These are phyloP conservation scores for Rhodotorula graminis DNA, from an alignment of 768 basidiomycete genomes.

Conservation along the genomic window DNA sequence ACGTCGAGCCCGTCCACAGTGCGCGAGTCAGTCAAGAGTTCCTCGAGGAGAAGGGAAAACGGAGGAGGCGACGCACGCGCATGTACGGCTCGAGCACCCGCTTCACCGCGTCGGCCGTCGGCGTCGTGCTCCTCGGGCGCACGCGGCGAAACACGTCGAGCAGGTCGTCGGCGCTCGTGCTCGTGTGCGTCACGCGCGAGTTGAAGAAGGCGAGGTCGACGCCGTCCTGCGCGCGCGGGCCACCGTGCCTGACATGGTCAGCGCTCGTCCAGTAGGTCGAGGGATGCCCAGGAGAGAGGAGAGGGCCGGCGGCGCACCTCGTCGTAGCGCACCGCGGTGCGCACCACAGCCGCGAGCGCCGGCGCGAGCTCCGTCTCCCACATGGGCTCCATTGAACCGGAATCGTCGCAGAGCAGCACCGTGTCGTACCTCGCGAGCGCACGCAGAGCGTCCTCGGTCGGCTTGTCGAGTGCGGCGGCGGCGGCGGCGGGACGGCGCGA, in stretches of 20 bases:
- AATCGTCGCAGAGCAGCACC: neutral
- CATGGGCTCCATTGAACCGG: neutral
- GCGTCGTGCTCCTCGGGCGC: slow-evolving; percentile 31
- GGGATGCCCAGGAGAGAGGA: too few relatives aligned
- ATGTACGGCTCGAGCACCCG: slow-evolving; percentile 39
- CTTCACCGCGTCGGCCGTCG: slow-evolving; percentile 28
- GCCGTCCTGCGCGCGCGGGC: slow-evolving; percentile 9
- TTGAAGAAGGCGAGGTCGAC: slow-evolving; percentile 39
- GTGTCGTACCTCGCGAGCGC: neutral
- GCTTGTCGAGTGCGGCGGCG: neutral
- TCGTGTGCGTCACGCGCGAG: neutral
- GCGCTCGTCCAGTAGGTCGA: too few relatives aligned
- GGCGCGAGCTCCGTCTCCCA: neutral
- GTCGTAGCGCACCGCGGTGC: neutral
- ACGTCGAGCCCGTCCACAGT: too few relatives aligned
- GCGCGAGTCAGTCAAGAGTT: too few relatives aligned
- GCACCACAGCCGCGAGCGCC: neutral
- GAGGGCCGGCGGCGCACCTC: neutral
- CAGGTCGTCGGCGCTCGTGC: slow-evolving; percentile 19
- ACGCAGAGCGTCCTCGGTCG: neutral
- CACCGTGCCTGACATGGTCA: too few relatives aligned
- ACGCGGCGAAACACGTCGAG: slow-evolving; percentile 34
- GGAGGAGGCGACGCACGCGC: neutral
- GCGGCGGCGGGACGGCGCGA: neutral
- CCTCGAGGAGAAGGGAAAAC: neutral